Conservation (phyloP, 352 stramenopile genomes). For the Globisporangium canariense region DNA sequence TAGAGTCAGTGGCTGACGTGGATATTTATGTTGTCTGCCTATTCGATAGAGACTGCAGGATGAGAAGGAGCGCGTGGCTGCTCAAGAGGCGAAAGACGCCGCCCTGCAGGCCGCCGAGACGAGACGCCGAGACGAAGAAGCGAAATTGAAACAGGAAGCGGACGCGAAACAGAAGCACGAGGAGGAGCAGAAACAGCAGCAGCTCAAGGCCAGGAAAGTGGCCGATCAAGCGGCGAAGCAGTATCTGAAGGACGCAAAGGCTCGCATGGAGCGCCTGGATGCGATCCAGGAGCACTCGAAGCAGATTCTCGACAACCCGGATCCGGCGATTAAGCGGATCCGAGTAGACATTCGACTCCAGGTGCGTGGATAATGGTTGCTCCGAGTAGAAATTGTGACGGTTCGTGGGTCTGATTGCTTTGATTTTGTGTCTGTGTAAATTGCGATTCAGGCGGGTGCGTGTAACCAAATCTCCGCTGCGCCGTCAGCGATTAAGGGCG, state of each 20-base stretch:
- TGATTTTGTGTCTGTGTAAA: not conserved
- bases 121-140: slow-evolving; percentile 19
- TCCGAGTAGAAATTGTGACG: not conserved
- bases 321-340: slow-evolving; percentile 56
- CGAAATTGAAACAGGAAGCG: slow-evolving; percentile 24
- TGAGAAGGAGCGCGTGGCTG: slow-evolving; percentile 30
- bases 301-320: slow-evolving; percentile 45
- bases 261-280: slow-evolving; percentile 45
- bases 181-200: slow-evolving; percentile 24
- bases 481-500: slow-evolving; percentile 54
- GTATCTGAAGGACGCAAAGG: slow-evolving; percentile 39
- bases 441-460: slow-evolving; percentile 42
- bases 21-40: not conserved
- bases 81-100: slow-evolving; percentile 23
- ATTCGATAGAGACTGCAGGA: slow-evolving; percentile 20
- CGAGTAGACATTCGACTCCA: slow-evolving; percentile 69
- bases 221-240: slow-evolving; percentile 35
- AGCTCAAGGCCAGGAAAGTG: slow-evolving; percentile 31
- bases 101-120: slow-evolving; percentile 16
- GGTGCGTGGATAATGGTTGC: slow-evolving; percentile 20
- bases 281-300: slow-evolving; percentile 40
- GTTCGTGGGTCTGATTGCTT: not conserved
- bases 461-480: slow-evolving; percentile 80
- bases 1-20: no score
- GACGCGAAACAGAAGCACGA: slow-evolving; percentile 26